Base-by-base conservation (phyloP, 2,329 filamentous ascomycete species). In the Escovopsis sp. region DNA sequence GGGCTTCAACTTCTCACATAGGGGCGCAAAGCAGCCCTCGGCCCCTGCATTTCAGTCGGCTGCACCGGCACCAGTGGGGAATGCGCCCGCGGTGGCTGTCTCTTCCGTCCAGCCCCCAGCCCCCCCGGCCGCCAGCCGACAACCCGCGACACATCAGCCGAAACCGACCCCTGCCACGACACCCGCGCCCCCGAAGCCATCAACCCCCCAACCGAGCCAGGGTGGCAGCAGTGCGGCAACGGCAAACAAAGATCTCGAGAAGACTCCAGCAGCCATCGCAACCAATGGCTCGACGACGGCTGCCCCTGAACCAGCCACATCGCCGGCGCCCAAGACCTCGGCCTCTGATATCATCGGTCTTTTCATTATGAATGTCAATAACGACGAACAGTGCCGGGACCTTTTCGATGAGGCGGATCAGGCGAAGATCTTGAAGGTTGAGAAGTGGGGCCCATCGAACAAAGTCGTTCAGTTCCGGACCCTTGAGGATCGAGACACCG, bases 1-100 rank as follows among this genome's bases (percentile, higher is more conserved):
- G 53, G 90, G 90, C 29, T 98, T 98, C 72, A 98, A 98, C 69
- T 98, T 98, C 57, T 86, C 90, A 17, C 90, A 98, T 57, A 80
- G 90, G 48, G 84, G 82, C 43, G 78, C 82, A 38, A 96, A 96
- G 66, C 76, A 81, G 53, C 66, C 66, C 43, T 54, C 60, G 19
- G 60, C 56, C 14, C 47, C 53, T 48, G 56, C 58, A 41, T 54
- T 58, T 40, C 38, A 32, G 6, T 13, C 36, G 33, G 45, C 28
- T 31, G 28, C 27, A 15, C 23, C 35, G 25, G 29, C 32, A 5
- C 19, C 38, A 4, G 34, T 27, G 11, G 27, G 25, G 8, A 15
- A 29, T 27, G 33, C 12, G n/a, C 21, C 35, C 32, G 18, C 35
- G 6, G 11, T 34, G 19, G 34, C 27, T 19, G 23, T 35, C 13